phyloP scores from a whole-genome alignment of 2,329 filamentous ascomycete species.

The Neoascochyta sp. region DNA sequence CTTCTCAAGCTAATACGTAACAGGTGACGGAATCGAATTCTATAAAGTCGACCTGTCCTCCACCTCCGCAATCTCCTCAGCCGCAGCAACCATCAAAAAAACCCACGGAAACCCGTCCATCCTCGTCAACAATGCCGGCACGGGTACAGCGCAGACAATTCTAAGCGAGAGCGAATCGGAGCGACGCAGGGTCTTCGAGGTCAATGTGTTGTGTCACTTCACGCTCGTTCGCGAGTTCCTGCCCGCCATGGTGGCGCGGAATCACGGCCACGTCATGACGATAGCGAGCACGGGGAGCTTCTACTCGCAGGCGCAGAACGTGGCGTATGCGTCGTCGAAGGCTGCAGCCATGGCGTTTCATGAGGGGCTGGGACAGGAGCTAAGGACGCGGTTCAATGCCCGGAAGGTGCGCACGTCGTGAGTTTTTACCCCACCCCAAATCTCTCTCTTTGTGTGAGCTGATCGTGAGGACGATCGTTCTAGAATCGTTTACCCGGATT shows the following conservation, averaged over 20 bases:
- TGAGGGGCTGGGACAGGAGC: slow-evolving; percentile 28
- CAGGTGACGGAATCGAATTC: slow-evolving; percentile 2
- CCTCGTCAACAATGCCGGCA: slow-evolving; percentile 20
- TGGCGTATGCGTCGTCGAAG: slow-evolving; percentile 18
- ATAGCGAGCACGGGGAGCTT: slow-evolving; percentile 17
- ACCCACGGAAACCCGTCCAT: slow-evolving; percentile 11
- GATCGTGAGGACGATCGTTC: too few relatives aligned
- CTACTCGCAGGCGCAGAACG: slow-evolving; percentile 9
- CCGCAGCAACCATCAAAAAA: slow-evolving; percentile 5
- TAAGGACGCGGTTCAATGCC: slow-evolving; percentile 31
- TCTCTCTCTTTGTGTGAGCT: too few relatives aligned
- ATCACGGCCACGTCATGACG: slow-evolving; percentile 20
- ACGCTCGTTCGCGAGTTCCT: slow-evolving; percentile 16
- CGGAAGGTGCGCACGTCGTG: slow-evolving; percentile 30
- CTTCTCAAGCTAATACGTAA: not conserved
- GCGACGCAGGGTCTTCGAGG: slow-evolving; percentile 11
- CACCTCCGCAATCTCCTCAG: slow-evolving; percentile 1
- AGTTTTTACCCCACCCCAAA: not conserved
- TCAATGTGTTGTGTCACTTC: slow-evolving; percentile 17
- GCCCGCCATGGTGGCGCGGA: slow-evolving; percentile 16
- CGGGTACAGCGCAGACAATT: slow-evolving; percentile 4
- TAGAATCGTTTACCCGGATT: slow-evolving; percentile 1
- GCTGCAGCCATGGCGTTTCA: slow-evolving; percentile 14
- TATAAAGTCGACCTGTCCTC: slow-evolving; percentile 13
- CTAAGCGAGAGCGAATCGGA: slow-evolving; percentile 5